Conservation (phyloP, 2,329 filamentous ascomycete genomes). For the Colletotrichum eleusines region DNA sequence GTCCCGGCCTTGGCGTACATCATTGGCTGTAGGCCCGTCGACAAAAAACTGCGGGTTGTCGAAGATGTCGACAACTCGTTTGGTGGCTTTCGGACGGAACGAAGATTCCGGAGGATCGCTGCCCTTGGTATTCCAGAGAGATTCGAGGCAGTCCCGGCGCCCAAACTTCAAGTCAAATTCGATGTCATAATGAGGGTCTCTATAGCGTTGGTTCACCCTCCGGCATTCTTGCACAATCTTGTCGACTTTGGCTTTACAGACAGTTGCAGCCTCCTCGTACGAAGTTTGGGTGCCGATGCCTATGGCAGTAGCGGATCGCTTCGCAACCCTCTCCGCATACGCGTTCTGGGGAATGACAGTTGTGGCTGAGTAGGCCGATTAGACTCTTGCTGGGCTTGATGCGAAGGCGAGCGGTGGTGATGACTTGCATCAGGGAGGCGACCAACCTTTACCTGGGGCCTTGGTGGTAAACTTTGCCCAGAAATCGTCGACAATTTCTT, state of each 20-base stretch:
- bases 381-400: constrained; percentile 32
- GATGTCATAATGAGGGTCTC: constrained; percentile 88
- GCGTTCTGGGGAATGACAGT: constrained; percentile 77
- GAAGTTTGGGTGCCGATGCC: constrained; percentile 67
- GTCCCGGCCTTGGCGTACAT: constrained; percentile 81
- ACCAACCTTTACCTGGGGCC: constrained; percentile 74
- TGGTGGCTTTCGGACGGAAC: constrained; percentile 67
- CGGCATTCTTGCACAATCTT: constrained; percentile 76
- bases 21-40: constrained; percentile 80
- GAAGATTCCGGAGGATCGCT: constrained; percentile 37
- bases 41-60: constrained; percentile 82
- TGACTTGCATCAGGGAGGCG: constrained; percentile 10
- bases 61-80: constrained; percentile 81
- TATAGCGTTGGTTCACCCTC: constrained; percentile 86
- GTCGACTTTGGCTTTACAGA: constrained; percentile 74
- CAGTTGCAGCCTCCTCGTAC: constrained; percentile 77
- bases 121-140: constrained; percentile 53
- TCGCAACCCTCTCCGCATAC: constrained; percentile 71
- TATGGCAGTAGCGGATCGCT: constrained; percentile 63
- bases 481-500: constrained; percentile 77
- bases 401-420: neutral
- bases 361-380: constrained; percentile 61
- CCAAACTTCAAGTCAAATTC: constrained; percentile 78
- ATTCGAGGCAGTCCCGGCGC: constrained; percentile 63
- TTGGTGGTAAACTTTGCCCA: constrained; percentile 80